These are phyloP conservation scores for Priceomyces medius DNA, from an alignment of 805 yeast species.

Conservation along the genomic window DNA sequence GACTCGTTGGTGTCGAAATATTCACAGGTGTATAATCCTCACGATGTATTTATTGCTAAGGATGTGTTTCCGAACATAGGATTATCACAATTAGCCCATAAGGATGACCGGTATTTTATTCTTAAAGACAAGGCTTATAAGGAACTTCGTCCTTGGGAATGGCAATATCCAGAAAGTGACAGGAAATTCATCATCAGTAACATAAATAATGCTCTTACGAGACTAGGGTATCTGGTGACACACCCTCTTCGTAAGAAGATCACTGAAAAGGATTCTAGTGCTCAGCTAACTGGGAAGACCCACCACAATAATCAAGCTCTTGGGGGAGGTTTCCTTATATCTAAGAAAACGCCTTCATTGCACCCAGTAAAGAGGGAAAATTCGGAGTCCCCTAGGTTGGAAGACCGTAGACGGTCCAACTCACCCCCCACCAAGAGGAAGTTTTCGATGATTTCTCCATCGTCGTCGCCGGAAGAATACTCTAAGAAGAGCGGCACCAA, in stretches of 20 bases:
- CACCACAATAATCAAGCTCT: conserved; percentile 11
- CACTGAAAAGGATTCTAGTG: conserved; percentile 10
- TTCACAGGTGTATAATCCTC: conserved; percentile 31
- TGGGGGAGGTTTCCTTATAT: conserved; percentile 22
- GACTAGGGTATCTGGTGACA: conserved; percentile 43
- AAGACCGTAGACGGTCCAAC: conserved; percentile 1
- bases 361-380: conserved; percentile 14
- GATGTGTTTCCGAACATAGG: conserved; percentile 26
- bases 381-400: conserved; percentile 16
- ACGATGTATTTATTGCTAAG: conserved; percentile 29
- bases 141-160: conserved; percentile 38
- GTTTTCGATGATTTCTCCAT: conserved; percentile 8
- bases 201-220: conserved; percentile 37
- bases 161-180: conserved; percentile 32
- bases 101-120: conserved; percentile 15
- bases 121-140: conserved; percentile 43
- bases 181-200: conserved; percentile 31
- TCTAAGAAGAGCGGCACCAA: conserved; percentile 14
- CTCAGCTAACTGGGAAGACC: conserved; percentile 1
- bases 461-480: conserved; percentile 15
- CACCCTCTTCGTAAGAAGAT: conserved; percentile 42
- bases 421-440: conserved; percentile 7
- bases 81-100: background rate
- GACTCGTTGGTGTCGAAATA: conserved; percentile 21
- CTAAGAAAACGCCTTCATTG: conserved; percentile 9